Evolutionary conservation across 148 eudicot genomes (phyloP), one percentile per base, ranked within the genome.

Genomic region (Hydrangea macrophylla): DNA sequence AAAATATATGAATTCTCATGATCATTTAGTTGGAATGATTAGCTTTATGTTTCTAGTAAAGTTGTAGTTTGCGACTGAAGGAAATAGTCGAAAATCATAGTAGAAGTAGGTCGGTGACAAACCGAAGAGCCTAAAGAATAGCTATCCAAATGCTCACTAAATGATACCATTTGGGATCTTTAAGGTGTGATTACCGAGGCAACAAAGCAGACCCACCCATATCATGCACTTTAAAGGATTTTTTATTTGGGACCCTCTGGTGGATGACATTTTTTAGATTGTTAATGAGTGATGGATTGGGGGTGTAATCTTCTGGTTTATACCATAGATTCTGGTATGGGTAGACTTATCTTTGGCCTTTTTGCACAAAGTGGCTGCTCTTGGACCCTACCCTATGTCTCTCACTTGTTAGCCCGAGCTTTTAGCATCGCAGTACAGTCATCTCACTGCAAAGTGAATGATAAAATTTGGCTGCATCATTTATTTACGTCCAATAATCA

Each of bases 1-100:
- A 7, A 31, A 51, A 51, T 25, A 54, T 26, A 25, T 55, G 17
- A 30, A 55, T 36, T 55, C 24, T 9, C 36, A 25, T 12, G 39
- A 22, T 33, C 20, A 32, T 65, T 17, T 10, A 48, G 36, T 45
- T 26, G 28, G 25, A 55, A 54, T 64, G 63, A 18, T 53, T 70
- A 24, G 24, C 60, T 32, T 78, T 58, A 67, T 18, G 18, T 18
- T 18, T 26, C 28, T 7, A 25, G 53, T 36, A 54, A 22, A 44
- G 44, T 54, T 54, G 22, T 66, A 12, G 32, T 25, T 54, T 17
- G 12, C 24, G 28, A 20, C 37, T n/a, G 24, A 32, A 33, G 13
- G 27, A 2, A 40, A 11, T 0, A 15, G 3, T 31, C 18, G 20
- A 8, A 25, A 9, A 60, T 5, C 10, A 18, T 4, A 31, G 32